Evolutionary conservation across 2,329 filamentous ascomycete species (phyloP), one percentile per base, ranked within the genome.

Genomic region (Beauveria sp.): DNA sequence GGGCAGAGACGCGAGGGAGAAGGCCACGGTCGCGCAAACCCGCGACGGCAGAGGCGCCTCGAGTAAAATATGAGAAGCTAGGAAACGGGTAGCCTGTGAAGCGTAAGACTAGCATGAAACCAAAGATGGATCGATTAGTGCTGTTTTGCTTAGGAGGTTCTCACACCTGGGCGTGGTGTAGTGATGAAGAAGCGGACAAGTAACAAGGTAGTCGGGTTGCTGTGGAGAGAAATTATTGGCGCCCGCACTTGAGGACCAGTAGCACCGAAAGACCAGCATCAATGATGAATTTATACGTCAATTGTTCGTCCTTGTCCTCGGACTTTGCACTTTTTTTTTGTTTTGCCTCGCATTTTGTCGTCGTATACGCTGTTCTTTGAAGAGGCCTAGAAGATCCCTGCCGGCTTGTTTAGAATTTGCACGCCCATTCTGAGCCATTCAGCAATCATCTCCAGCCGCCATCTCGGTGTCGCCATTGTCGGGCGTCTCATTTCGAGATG

Each of bases 71-170:
- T 18, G 34, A 38, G 2, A 48, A 42, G 10, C 3, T 22, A 42
- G 3, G 5, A 1, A 48, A 31, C 7, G 20, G 49, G 16, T 16
- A 50, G 24, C 24, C 34, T 16, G 14, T 3, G n/a, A 46, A 31
- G n/a, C 24, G 40, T 53, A n/a, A 46, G 49, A 60, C 57, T 31
- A 8, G 48, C 26, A 49, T 60, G 46, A 38, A 24, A 60, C 57
- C 20, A 26, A 14, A 40, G 20, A 24, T n/a, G 38, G n/a, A 42
- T 26, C 57, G 26, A 60, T 34, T 60, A 49, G 40, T 60, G 38
- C 5, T 52, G 31, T 18, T 16, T 50, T 34, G 18, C 34, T 42
- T 18, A 18, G 16, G 46, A 59, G 18, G 22, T 59, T 1, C 43
- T 51, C 34, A 24, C 46, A 18, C 56, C 46, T 10, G 34, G 3